Percentiles rank a stretch among this genome's conserved stretches.
Conservation (phyloP, 768 basidiomycete genomes). For the Amanita jacksonii region DNA sequence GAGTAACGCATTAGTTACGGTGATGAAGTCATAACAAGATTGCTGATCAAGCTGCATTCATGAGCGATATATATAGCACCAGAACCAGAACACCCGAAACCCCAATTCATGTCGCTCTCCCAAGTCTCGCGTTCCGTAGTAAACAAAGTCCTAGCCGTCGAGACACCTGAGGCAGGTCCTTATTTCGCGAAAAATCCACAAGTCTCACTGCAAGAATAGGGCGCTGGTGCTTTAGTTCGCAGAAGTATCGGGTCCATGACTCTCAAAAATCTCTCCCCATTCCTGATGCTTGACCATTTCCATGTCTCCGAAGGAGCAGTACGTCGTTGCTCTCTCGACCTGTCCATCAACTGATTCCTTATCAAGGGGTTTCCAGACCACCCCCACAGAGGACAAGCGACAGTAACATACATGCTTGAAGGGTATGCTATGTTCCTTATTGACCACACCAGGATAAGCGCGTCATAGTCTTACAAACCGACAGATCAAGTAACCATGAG, state of each 20-base stretch:
- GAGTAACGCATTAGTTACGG: too few relatives aligned
- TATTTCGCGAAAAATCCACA: slow-evolving; percentile 6
- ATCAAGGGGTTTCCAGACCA: slow-evolving; percentile 83
- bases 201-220: slow-evolving; percentile 28
- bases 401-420: slow-evolving; percentile 83
- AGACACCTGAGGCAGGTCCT: slow-evolving; percentile 51
- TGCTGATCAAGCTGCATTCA: too few relatives aligned
- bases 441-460: background rate
- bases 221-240: slow-evolving; percentile 74
- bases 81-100: too few relatives aligned
- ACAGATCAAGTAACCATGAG: slow-evolving; percentile 70
- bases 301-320: slow-evolving; percentile 62
- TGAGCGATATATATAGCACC: too few relatives aligned
- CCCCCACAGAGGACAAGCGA: slow-evolving; percentile 85
- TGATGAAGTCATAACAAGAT: too few relatives aligned
- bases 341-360: background rate
- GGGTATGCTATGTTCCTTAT: slow-evolving; percentile 36
- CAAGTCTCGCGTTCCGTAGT: slow-evolving; percentile 56
- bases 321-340: slow-evolving; percentile 16
- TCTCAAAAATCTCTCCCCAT: slow-evolving; percentile 79
- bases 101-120: slow-evolving; percentile 20
- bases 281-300: slow-evolving; percentile 87
- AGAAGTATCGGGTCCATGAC: slow-evolving; percentile 73
- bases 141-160: slow-evolving; percentile 70
- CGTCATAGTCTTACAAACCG: background rate